Evolutionary conservation across 306 rosid species (phyloP).

Genomic region (Mucuna pruriens): DNA sequence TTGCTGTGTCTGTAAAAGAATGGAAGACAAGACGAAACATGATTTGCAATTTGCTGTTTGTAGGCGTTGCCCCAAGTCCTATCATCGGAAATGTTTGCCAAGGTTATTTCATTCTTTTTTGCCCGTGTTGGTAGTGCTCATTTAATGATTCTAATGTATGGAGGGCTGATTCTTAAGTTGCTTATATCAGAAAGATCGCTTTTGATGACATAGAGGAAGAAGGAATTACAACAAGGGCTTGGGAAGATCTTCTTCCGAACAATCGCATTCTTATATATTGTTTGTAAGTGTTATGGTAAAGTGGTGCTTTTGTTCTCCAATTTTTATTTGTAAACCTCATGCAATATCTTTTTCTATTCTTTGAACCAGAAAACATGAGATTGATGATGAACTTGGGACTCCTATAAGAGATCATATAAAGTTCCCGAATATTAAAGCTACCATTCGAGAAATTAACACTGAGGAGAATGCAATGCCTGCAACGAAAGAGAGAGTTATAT

Average conservation of each 20-base stretch:
- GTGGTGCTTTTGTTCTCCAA: conserved; percentile 23
- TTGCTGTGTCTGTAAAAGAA: conserved; percentile 76
- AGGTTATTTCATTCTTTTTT: conserved; percentile 50
- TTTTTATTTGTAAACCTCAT: conserved; percentile 31
- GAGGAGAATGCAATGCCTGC: conserved; percentile 46
- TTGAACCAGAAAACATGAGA: conserved; percentile 75
- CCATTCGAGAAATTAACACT: conserved; percentile 37
- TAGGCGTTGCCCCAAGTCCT: conserved; percentile 93
- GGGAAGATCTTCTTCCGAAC: conserved; percentile 75
- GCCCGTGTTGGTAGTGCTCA: neutral
- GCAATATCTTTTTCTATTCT: conserved; percentile 28
- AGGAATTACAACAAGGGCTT: conserved; percentile 63
- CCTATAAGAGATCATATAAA: conserved; percentile 80
- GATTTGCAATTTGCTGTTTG: conserved; percentile 85
- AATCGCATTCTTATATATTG: conserved; percentile 88
- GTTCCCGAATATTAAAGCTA: conserved; percentile 58
- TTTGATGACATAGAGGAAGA: conserved; percentile 59
- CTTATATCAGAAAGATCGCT: conserved; percentile 64
- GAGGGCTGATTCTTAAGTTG: conserved; percentile 47
- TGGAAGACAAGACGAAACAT: conserved; percentile 66
- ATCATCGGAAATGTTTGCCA: conserved; percentile 94
- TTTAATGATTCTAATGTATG: conserved; percentile 11
- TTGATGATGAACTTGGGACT: conserved; percentile 68
- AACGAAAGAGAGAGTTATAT: conserved; percentile 48
- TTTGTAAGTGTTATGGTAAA: conserved; percentile 61